Evolutionary conservation across 495 filamentous ascomycete genomes (phyloP).

Genomic region (Cercophora sp.): DNA sequence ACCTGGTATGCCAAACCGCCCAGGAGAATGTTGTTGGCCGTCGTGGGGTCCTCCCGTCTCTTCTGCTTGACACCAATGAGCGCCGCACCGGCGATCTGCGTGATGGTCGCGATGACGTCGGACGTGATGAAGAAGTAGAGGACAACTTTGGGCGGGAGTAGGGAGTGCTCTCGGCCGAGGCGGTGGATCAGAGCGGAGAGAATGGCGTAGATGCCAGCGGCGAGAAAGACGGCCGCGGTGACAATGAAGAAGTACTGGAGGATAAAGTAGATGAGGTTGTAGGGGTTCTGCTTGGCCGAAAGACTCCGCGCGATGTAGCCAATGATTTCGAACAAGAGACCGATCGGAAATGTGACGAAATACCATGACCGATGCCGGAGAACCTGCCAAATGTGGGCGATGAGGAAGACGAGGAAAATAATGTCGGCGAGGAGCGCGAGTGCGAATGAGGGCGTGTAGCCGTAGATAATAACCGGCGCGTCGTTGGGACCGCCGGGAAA

Average conservation of each 20-base stretch:
- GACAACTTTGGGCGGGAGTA: constrained; percentile 35
- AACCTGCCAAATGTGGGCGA: constrained; percentile 27
- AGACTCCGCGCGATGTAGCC: constrained; percentile 42
- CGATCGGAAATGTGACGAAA: constrained; percentile 28
- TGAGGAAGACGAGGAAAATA: constrained; percentile 28
- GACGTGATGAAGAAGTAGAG: constrained; percentile 46
- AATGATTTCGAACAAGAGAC: constrained; percentile 39
- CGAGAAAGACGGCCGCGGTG: constrained; percentile 52
- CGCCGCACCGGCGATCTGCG: constrained; percentile 49
- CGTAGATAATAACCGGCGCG: constrained; percentile 27
- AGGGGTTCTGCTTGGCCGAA: constrained; percentile 41
- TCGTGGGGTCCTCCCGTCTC: constrained; percentile 37
- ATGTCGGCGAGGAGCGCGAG: constrained; percentile 25
- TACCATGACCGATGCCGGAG: constrained; percentile 26
- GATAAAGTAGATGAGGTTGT: constrained; percentile 50
- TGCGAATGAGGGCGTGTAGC: constrained; percentile 32
- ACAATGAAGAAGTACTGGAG: constrained; percentile 60
- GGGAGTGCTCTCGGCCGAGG: constrained; percentile 30
- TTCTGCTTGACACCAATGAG: constrained; percentile 43
- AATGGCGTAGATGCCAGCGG: constrained; percentile 51
- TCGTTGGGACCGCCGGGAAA: constrained; percentile 24
- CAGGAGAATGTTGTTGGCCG: constrained; percentile 49
- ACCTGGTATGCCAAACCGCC: constrained; percentile 49
- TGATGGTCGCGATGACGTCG: constrained; percentile 48
- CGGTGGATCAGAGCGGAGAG: constrained; percentile 42